Evolutionary conservation across 176 grass and related monocot species (phyloP), one percentile per base, ranked within the genome.

Genomic region (Carex littledalei): DNA sequence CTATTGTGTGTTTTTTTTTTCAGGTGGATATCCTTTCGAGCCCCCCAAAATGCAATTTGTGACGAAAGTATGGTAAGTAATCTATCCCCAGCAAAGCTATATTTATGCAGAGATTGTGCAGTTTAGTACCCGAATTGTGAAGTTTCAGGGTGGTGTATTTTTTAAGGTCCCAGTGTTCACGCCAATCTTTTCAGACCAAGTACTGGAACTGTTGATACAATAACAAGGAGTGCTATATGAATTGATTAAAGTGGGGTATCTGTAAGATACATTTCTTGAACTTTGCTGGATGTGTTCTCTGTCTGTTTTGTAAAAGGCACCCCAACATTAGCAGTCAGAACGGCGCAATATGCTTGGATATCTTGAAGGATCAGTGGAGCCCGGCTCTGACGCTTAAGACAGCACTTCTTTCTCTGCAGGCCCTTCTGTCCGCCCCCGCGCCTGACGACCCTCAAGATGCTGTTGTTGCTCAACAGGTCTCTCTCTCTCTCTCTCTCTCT

Each of bases 281-380:
- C 70, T 41, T 80, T 50, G 63, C 16, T 84, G 37, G 7, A 79
- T 64, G 29, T 70, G 20, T 76, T 85, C 79, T 89, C 15, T 67
- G 86, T 87, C 43, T 79, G 80, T 85, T 22, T 74, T 45, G 6
- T 91, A 87, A 78, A 89, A 99, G 97, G 97, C 97, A 99, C 52
- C 97, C 97, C 67, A 99, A 99, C 32, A 99, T 99, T 74, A 99
- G 97, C 87, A 99, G 93, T 87, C 97, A 99, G 87, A 99, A 92
- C 71, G 97, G 97, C 43, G 97, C 97, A 53, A 99, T 99, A 87
- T 99, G 97, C 86, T 96, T 99, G 88, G 97, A 99, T 80, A 99
- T 99, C 82, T 85, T 99, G 85, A 99, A 99, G 88, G 97, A 99
- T 89, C 97, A 99, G 74, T 99, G 97, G 97, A 99, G 97, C 74